Evolutionary conservation across 2,329 filamentous ascomycete species (phyloP), one percentile per base, ranked within the genome.

Genomic region (Achaetomium macrosporum): DNA sequence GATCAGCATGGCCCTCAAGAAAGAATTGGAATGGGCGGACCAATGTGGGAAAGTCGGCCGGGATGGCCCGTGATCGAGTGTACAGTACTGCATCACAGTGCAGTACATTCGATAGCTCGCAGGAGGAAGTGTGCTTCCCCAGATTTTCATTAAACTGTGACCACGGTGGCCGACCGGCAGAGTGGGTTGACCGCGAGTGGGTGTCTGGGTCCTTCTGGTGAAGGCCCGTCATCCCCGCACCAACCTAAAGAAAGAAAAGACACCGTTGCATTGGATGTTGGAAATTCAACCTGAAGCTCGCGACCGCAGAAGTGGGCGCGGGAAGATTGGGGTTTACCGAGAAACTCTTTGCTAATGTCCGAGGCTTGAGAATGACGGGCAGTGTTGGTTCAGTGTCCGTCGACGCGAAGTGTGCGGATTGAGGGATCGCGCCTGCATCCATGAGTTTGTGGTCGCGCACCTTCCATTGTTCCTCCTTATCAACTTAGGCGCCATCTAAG

Each of bases 201-300:
- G 20, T 54, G 48, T 33, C 43, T 39, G 47, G 47, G 35, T 51
- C 42, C 25, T 53, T 50, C 53, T 50, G 57, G 55, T 53, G 57
- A 51, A 57, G 43, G 51, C 48, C 40, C 48, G 51, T 51, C 51
- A 35, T 57, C 55, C 51, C 55, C 55, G 51, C 54, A 55, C 33
- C 42, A 42, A 48, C 44, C 31, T 7, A 13, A 11, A 35, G 11
- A 9, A 39, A 54, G 30, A 51, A 36, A 46, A 36, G 31, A 42
- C 42, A 54, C 47, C n/a, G 51, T 55, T 42, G 13, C 42, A 55
- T 55, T 19, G 37, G 36, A 13, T 15, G 12, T 40, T 30, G 7
- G 25, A 25, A 25, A n/a, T 19, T 16, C 44, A 20, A 33, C 10
- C 10, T 41, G 16, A 44, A 41, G 10, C 25, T 30, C 9, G 33